Evolutionary conservation across 2,329 filamentous ascomycete genomes (phyloP).

Genomic region (Pyrenochaeta sp.): DNA sequence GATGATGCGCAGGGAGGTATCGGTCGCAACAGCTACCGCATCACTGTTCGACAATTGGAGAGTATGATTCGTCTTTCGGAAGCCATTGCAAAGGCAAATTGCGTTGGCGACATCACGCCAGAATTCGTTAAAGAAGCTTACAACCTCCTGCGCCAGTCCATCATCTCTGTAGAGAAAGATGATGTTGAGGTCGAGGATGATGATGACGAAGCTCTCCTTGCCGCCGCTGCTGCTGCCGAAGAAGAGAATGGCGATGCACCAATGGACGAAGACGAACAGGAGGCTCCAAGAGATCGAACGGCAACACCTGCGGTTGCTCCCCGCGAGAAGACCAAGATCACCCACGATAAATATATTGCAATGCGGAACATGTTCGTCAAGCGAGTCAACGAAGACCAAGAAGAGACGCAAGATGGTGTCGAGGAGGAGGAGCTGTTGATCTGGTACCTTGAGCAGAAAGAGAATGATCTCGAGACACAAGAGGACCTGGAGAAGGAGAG

Average conservation of each 20-base stretch:
- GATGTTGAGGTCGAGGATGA: slow-evolving; percentile 92
- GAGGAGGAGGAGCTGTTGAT: slow-evolving; percentile 80
- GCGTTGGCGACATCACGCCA: slow-evolving; percentile 85
- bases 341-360: slow-evolving; percentile 91
- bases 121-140: slow-evolving; percentile 91
- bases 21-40: slow-evolving; percentile 94
- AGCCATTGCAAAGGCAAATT: slow-evolving; percentile 98
- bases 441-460: slow-evolving; percentile 93
- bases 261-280: slow-evolving; percentile 44
- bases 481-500: slow-evolving; percentile 82
- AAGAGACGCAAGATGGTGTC: slow-evolving; percentile 78
- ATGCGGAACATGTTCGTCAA: slow-evolving; percentile 88
- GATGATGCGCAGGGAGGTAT: slow-evolving; percentile 95
- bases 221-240: slow-evolving; percentile 59
- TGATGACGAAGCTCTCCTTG: slow-evolving; percentile 68
- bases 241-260: slow-evolving; percentile 51
- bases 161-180: slow-evolving; percentile 97
- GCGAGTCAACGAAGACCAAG: slow-evolving; percentile 83
- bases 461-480: slow-evolving; percentile 79
- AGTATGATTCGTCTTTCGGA: slow-evolving; percentile 94
- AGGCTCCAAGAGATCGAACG: slow-evolving; percentile 40
- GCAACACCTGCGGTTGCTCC: slow-evolving; percentile 47
- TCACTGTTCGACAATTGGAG: slow-evolving; percentile 95
- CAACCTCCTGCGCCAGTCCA: slow-evolving; percentile 88
- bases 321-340: slow-evolving; percentile 81